A percentile compares a stretch with the other conserved stretches of the same genome.
Evolutionary conservation across 2,329 filamentous ascomycete genomes (phyloP).

Genomic region (Proliferodiscus dingleyae): DNA sequence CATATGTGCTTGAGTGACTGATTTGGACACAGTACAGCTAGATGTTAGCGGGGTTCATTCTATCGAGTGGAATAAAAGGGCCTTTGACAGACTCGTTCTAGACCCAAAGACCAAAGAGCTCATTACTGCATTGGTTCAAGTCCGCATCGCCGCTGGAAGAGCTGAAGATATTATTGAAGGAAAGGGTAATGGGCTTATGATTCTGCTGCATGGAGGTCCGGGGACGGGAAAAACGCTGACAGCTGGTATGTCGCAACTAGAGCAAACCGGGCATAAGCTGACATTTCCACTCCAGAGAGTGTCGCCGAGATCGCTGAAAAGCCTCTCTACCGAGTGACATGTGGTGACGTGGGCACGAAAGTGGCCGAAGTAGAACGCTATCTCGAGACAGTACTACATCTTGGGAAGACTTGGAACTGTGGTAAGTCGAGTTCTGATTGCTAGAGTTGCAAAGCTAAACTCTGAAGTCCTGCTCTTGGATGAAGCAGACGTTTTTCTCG

Average conservation of each 20-base stretch:
- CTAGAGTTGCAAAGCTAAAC: too few species aligned
- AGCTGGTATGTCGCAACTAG: constrained; percentile 7
- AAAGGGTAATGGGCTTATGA: constrained; percentile 40
- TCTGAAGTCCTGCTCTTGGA: constrained; percentile 7
- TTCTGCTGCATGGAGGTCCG: constrained; percentile 23
- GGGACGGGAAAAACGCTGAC: constrained; percentile 21
- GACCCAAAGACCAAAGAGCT: constrained; percentile 43
- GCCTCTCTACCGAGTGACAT: constrained; percentile 49
- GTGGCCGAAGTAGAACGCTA: constrained; percentile 56
- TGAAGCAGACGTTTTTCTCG: constrained; percentile 34
- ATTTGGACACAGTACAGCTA: neutral
- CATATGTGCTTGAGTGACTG: neutral
- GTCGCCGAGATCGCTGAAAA: constrained; percentile 46
- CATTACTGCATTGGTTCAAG: constrained; percentile 39
- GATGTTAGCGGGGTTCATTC: constrained; percentile 1
- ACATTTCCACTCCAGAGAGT: constrained; percentile 31
- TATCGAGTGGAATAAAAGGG: constrained; percentile 36
- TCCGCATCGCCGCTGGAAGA: neutral
- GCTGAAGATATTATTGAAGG: constrained; percentile 7
- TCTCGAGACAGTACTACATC: constrained; percentile 16
- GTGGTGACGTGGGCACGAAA: constrained; percentile 66
- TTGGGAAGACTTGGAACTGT: constrained; percentile 15
- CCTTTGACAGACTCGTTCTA: constrained; percentile 42
- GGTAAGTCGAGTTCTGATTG: neutral
- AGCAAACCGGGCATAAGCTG: neutral